These are phyloP conservation scores for Fragilaria radians DNA, from an alignment of 108 stramenopile genomes.

Conservation along the genomic window DNA sequence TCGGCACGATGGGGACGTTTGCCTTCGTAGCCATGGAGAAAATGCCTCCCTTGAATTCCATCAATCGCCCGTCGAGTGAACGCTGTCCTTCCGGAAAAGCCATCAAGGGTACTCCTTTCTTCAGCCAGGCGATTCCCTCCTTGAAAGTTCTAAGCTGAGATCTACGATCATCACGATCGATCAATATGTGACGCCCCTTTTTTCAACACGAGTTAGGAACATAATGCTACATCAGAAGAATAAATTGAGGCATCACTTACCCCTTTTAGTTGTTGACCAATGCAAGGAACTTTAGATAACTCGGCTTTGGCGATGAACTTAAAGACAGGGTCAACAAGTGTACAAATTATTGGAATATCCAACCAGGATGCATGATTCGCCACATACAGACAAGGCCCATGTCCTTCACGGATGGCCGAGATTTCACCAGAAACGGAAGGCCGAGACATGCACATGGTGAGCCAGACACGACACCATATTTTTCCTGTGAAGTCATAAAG, in stretches of 20 bases:
- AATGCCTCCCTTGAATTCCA: conserved; percentile 79
- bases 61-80: conserved; percentile 60
- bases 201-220: not conserved
- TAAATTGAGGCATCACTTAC: conserved; percentile 55
- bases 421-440: conserved; percentile 52
- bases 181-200: conserved; percentile 73
- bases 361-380: conserved; percentile 78
- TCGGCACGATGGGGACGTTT: conserved; percentile 70
- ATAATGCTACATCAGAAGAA: not conserved
- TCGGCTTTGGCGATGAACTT: conserved; percentile 83
- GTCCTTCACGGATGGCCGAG: conserved; percentile 16
- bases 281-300: conserved; percentile 54
- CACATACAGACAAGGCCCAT: conserved; percentile 60
- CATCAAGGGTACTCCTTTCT: conserved; percentile 69
- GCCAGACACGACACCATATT: conserved; percentile 57
- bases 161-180: conserved; percentile 63
- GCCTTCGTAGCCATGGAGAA: conserved; percentile 69
- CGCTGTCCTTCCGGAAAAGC: conserved; percentile 77
- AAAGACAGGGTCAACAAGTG: conserved; percentile 65
- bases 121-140: conserved; percentile 50
- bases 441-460: conserved; percentile 47
- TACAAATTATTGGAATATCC: conserved; percentile 75
- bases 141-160: conserved; percentile 73
- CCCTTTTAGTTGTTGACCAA: conserved; percentile 65
- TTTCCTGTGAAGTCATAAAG: conserved; percentile 67